These are phyloP conservation scores for Blepharisma stoltei DNA, from an alignment of 73 alveolate genomes.

Conservation along the genomic window DNA sequence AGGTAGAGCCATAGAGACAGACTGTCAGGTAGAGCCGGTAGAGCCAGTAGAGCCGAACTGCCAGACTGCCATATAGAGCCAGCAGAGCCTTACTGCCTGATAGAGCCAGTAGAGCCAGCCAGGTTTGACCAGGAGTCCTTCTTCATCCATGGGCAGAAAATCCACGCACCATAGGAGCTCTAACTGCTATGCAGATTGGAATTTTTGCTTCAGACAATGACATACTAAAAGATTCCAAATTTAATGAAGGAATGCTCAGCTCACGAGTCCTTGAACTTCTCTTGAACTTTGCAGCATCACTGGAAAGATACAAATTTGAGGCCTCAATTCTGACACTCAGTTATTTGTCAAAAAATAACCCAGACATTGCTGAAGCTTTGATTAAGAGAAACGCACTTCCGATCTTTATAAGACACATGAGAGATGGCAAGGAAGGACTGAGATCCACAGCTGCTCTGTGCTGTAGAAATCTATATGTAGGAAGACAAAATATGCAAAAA, in stretches of 20 bases:
- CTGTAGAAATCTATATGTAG: conserved; percentile 10
- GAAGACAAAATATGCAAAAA: conserved; percentile 14
- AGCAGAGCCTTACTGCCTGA: no score
- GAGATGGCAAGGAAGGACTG: conserved; percentile 14
- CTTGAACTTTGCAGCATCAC: not conserved
- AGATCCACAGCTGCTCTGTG: conserved; percentile 24
- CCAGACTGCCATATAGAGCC: no score
- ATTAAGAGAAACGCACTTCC: not conserved
- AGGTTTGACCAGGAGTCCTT: no score
- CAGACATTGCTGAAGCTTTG: not conserved
- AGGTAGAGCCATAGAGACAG: no score
- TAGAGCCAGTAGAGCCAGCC: no score
- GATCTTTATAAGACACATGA: not conserved
- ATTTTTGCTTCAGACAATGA: conserved; percentile 11
- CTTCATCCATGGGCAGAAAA: conserved; percentile 27
- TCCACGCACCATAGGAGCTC: not conserved
- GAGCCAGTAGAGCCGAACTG: no score
- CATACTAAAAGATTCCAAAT: not conserved
- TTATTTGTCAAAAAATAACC: not conserved
- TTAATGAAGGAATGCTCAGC: not conserved
- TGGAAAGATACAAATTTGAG: not conserved
- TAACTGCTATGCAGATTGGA: conserved; percentile 10
- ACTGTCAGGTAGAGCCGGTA: no score
- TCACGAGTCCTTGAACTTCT: not conserved
- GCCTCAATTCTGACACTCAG: conserved; percentile 1